Evolutionary conservation across 768 basidiomycete genomes (phyloP), one percentile per base, ranked within the genome.

Genomic region (Phlegmacium glaucopus): DNA sequence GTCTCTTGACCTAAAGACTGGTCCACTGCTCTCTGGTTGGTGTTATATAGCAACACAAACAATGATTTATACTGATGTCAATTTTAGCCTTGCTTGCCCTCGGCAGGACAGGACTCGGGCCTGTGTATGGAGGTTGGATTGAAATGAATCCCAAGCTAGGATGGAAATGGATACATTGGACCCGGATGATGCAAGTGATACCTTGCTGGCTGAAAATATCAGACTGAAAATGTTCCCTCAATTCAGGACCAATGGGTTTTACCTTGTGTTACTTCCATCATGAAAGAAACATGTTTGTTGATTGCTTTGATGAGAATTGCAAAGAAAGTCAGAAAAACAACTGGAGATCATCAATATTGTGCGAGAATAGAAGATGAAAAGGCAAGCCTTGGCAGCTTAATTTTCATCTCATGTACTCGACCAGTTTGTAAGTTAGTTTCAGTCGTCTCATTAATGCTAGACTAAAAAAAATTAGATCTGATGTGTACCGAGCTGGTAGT

Each of bases 41-140:
- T n/a, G n/a, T n/a, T n/a, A n/a, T n/a, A n/a, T n/a, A n/a, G n/a
- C n/a, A n/a, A n/a, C n/a, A n/a, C n/a, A n/a, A n/a, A n/a, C n/a
- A n/a, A n/a, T n/a, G n/a, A n/a, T n/a, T n/a, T 47, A 89, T 85
- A 1, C 89, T 89, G 0, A 91, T 92, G 87, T 72, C 85, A 0
- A 59, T 87, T 1, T 94, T 90, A 60, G 71, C 86, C 0, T 55
- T 82, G 4, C 67, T 72, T 0, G 85, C 82, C 0, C 58, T 90
- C 9, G 76, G 75, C 2, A 82, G 56, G 12, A 56, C 59, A 13
- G 61, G 63, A 3, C 39, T 58, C 9, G 61, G 60, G 1, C 63
- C 63, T 17, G 53, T 59, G 3, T 49, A 56, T 17, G 57, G 56
- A 16, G 63, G 63, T 3, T 65, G 60, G 63, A 58, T 65, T 6